These are phyloP conservation scores for Lolium multiflorum DNA, from an alignment of 176 grass and related monocot species.

Conservation along the genomic window DNA sequence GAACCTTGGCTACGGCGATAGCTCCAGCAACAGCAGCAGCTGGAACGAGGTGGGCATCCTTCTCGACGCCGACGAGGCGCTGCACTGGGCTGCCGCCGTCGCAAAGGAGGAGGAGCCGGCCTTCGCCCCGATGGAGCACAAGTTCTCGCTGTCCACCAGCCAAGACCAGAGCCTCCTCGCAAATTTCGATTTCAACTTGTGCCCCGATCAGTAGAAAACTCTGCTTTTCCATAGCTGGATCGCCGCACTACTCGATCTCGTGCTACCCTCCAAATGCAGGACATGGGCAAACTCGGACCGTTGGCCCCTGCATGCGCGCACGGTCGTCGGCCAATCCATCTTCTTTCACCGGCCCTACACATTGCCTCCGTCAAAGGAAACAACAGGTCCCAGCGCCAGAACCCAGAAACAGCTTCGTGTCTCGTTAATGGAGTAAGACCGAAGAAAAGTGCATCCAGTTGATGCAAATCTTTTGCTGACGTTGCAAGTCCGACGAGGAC, in stretches of 20 bases:
- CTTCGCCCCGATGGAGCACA: constrained; percentile 48
- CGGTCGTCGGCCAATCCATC: no score
- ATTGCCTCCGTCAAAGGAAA: no score
- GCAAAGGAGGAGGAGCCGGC: neutral
- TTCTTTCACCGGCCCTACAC: no score
- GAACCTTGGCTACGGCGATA: constrained; percentile 50
- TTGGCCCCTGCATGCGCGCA: no score
- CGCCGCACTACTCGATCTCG: no score
- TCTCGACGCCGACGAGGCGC: constrained; percentile 52
- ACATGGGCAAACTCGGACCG: no score
- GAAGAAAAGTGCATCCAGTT: neutral
- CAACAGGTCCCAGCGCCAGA: no score
- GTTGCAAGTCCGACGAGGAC: no score
- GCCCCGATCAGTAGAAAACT: no score
- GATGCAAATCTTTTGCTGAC: neutral
- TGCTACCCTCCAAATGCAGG: no score
- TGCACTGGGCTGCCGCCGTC: constrained; percentile 52
- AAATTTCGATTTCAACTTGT: constrained; percentile 57
- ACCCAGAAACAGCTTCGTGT: no score
- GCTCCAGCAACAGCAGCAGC: constrained; percentile 77
- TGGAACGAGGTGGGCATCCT: constrained; percentile 58
- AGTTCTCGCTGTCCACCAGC: constrained; percentile 48
- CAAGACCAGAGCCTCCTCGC: constrained; percentile 54
- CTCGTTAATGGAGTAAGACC: neutral
- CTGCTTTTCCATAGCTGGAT: no score